Conservation (phyloP, 2,329 filamentous ascomycete genomes). For the Uncinocarpus reesii region DNA sequence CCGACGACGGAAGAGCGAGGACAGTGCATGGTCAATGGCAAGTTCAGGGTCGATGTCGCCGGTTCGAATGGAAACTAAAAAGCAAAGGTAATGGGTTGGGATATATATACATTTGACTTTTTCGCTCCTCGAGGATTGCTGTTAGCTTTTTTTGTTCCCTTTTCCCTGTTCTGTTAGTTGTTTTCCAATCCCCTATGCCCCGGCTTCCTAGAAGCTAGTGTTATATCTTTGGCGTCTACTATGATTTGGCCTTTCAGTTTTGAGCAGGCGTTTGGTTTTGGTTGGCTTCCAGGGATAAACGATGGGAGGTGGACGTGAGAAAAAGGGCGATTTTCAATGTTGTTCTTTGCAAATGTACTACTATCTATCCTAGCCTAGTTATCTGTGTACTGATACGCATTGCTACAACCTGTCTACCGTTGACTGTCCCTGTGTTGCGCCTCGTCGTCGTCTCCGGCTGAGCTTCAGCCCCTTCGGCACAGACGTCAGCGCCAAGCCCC, state of each 20-base stretch:
- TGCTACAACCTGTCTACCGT: no score
- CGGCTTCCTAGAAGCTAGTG: no score
- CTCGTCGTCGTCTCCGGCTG: not conserved
- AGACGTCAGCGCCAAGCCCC: slow-evolving; percentile 11
- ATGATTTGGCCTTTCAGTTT: not conserved
- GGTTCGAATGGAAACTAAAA: slow-evolving; percentile 27
- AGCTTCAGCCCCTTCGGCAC: not conserved
- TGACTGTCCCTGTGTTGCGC: not conserved
- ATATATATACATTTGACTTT: not conserved
- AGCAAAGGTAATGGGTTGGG: slow-evolving; percentile 17
- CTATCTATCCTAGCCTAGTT: no score
- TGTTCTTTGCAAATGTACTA: no score
- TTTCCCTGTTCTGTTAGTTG: not conserved
- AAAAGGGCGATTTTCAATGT: no score
- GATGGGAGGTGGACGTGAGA: no score
- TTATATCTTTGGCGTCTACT: not conserved
- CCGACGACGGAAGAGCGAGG: slow-evolving; percentile 41
- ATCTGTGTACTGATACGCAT: no score
- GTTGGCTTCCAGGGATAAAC: no score
- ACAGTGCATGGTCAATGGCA: slow-evolving; percentile 32
- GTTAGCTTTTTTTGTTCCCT: not conserved
- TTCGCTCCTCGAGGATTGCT: not conserved
- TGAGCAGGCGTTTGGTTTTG: slow-evolving; percentile 4
- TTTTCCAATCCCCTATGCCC: no score
- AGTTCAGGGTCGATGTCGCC: slow-evolving; percentile 32